These are phyloP conservation scores for Edaphochlamys debaryana DNA, from an alignment of 139 green algal genomes.

Conservation along the genomic window DNA sequence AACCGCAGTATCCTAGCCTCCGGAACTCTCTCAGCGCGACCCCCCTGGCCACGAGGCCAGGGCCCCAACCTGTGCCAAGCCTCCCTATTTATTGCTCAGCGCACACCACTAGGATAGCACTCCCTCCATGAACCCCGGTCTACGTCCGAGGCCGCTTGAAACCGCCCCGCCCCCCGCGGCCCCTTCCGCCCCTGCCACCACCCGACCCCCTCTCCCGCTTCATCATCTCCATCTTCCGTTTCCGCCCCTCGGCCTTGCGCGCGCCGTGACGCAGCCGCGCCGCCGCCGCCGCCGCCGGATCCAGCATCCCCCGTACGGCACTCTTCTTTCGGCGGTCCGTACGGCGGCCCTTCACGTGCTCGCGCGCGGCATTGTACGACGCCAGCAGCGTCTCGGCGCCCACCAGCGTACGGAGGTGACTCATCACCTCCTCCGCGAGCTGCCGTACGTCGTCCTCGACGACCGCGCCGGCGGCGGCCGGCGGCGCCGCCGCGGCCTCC, in stretches of 20 bases:
- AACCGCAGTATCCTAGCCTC: too few relatives aligned
- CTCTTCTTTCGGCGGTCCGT: slow-evolving; percentile 57
- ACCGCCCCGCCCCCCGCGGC: background rate
- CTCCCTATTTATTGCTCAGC: too few relatives aligned
- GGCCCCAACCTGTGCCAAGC: too few relatives aligned
- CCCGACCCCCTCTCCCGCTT: slow-evolving; percentile 60
- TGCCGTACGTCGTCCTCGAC: slow-evolving; percentile 44
- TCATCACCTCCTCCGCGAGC: slow-evolving; percentile 79
- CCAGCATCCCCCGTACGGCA: slow-evolving; percentile 72
- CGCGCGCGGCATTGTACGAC: slow-evolving; percentile 72
- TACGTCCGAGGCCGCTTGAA: background rate
- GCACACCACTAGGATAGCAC: too few relatives aligned
- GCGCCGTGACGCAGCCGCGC: slow-evolving; percentile 61
- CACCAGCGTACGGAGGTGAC: slow-evolving; percentile 73
- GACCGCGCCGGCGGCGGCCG: background rate
- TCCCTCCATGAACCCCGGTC: too few relatives aligned
- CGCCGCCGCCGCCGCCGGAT: slow-evolving; percentile 80
- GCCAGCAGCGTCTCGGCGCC: slow-evolving; percentile 76
- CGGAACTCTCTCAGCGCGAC: too few relatives aligned
- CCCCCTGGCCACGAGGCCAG: too few relatives aligned
- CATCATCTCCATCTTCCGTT: slow-evolving; percentile 83
- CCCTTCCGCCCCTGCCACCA: background rate
- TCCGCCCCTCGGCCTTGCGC: slow-evolving; percentile 69
- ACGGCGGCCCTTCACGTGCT: slow-evolving; percentile 54
- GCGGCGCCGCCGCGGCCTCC: slow-evolving; percentile 52